Evolutionary conservation across 495 filamentous ascomycete species (phyloP).

Genomic region (Corynascus novoguineensis): DNA sequence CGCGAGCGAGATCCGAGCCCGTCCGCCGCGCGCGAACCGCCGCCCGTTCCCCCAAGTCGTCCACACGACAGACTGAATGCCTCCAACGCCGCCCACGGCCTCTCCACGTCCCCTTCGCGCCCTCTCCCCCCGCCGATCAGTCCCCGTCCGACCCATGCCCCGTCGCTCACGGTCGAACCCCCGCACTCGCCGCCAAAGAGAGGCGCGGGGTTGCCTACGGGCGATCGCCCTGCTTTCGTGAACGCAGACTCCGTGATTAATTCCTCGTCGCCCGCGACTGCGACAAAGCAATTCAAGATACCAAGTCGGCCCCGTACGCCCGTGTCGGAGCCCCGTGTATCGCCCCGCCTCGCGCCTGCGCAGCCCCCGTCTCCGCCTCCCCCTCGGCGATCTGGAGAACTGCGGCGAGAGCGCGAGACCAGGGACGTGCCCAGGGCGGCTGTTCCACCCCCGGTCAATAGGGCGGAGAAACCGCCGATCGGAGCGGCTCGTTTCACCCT

Average conservation of each 20-base stretch:
- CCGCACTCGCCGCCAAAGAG: slow-evolving; percentile 66
- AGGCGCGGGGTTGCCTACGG: slow-evolving; percentile 31
- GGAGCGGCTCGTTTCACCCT: slow-evolving; percentile 33
- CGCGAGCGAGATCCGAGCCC: slow-evolving; percentile 45
- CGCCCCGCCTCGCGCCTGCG: slow-evolving; percentile 36
- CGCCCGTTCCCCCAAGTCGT: slow-evolving; percentile 45
- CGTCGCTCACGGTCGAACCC: slow-evolving; percentile 66
- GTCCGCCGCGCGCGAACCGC: slow-evolving; percentile 46
- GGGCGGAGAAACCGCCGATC: slow-evolving; percentile 74
- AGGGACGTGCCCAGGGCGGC: slow-evolving; percentile 31
- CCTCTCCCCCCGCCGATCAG: slow-evolving; percentile 31
- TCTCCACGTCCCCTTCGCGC: slow-evolving; percentile 27
- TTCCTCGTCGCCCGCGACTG: slow-evolving; percentile 45
- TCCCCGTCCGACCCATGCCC: slow-evolving; percentile 55
- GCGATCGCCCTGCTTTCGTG: slow-evolving; percentile 38
- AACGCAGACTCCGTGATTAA: slow-evolving; percentile 45
- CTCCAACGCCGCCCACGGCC: slow-evolving; percentile 15
- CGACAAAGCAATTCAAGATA: slow-evolving; percentile 47
- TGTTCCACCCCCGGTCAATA: slow-evolving; percentile 64
- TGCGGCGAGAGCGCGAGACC: slow-evolving; percentile 34
- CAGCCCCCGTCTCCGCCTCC: slow-evolving; percentile 52
- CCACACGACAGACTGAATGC: slow-evolving; percentile 33
- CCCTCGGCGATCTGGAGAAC: slow-evolving; percentile 43
- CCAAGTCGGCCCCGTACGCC: slow-evolving; percentile 49
- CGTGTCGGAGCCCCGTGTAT: slow-evolving; percentile 39